Percentiles rank a stretch among this genome's conserved stretches.
Evolutionary conservation across 306 rosid species (phyloP).

Genomic region (Lathyrus tuberosus): DNA sequence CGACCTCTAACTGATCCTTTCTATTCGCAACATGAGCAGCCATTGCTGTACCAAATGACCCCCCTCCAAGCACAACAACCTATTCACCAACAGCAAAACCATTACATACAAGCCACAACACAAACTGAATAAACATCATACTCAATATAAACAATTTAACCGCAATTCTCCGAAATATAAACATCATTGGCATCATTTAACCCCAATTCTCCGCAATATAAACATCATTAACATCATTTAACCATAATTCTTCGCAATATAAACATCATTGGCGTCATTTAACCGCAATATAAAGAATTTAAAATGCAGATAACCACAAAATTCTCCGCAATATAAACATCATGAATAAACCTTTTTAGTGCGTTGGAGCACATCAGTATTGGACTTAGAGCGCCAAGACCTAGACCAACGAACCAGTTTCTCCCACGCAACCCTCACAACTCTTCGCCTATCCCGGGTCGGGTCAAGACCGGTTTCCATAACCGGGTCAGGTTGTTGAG

Average conservation of each 20-base stretch:
- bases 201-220: not conserved
- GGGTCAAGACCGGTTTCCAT: constrained; percentile 44
- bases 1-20: constrained; percentile 78
- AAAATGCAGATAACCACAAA: no score
- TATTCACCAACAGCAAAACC: constrained; percentile 37
- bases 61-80: constrained; percentile 97
- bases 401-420: constrained; percentile 91
- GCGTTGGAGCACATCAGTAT: constrained; percentile 80
- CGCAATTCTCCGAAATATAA: not conserved
- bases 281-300: not conserved
- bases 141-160: not conserved
- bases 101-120: not conserved
- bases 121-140: not conserved
- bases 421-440: constrained; percentile 88
- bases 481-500: constrained; percentile 32
- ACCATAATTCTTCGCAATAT: not conserved
- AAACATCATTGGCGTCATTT: not conserved
- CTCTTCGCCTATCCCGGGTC: constrained; percentile 64
- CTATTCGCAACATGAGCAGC: constrained; percentile 89
- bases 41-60: constrained; percentile 97
- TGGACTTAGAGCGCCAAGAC: constrained; percentile 76
- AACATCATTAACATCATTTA: not conserved
- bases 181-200: not conserved
- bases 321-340: not conserved
- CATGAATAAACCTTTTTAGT: constrained; percentile 66